phyloP scores from a whole-genome alignment of 208 protist genomes.

The Leishmania arabica region DNA sequence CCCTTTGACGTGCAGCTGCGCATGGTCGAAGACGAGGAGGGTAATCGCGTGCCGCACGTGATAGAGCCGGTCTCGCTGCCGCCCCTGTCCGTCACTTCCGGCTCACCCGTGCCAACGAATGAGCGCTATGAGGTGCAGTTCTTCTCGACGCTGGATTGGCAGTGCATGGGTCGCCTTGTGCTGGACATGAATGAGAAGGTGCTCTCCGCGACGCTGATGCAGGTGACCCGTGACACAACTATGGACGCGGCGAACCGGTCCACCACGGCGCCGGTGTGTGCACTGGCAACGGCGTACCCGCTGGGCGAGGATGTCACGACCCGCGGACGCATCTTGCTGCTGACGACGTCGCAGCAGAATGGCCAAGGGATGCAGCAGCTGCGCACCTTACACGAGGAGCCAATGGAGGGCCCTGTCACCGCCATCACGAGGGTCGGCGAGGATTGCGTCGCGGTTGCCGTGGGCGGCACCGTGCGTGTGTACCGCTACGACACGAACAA shows the following conservation, averaged over 20 bases:
- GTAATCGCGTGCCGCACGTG: conserved; percentile 41
- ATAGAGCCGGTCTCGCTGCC: conserved; percentile 47
- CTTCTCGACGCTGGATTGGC: conserved; percentile 55
- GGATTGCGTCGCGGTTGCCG: conserved; percentile 64
- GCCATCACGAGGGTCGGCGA: conserved; percentile 53
- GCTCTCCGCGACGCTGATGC: conserved; percentile 53
- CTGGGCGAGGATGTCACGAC: conserved; percentile 87
- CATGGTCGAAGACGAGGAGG: conserved; percentile 58
- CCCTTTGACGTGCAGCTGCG: conserved; percentile 86
- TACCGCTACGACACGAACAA: conserved; percentile 67
- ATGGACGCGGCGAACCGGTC: conserved; percentile 30
- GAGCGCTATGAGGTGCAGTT: conserved; percentile 72
- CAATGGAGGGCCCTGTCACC: conserved; percentile 81
- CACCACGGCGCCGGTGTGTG: conserved; percentile 60
- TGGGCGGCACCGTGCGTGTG: conserved; percentile 86
- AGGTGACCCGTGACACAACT: conserved; percentile 55
- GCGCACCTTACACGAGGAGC: conserved; percentile 67
- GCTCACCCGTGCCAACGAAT: conserved; percentile 68
- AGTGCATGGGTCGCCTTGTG: conserved; percentile 36
- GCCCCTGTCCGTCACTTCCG: conserved; percentile 39
- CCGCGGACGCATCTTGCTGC: conserved; percentile 68
- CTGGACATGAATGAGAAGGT: conserved; percentile 90
- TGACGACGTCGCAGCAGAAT: conserved; percentile 41
- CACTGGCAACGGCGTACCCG: conserved; percentile 84
- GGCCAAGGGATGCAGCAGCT: conserved; percentile 33